Evolutionary conservation across 2,329 filamentous ascomycete species (phyloP), one percentile per base, ranked within the genome.

Genomic region (Alternaria sp.): DNA sequence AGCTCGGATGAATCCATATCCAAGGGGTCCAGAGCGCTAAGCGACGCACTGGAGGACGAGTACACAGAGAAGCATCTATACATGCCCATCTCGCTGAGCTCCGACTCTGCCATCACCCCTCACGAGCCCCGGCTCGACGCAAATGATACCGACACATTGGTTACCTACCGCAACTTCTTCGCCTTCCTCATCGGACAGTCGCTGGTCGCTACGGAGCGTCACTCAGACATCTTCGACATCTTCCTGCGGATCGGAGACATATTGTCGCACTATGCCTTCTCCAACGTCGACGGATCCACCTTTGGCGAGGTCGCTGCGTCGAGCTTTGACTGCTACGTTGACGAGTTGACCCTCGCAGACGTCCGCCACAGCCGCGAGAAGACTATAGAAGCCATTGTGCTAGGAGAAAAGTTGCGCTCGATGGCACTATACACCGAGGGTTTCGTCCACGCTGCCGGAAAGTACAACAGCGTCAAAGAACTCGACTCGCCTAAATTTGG

Each of bases 371-470:
- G 92, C 76, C 87, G 91, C 25, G 93, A 97, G 75, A 96, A 96
- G 84, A 97, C 92, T 0, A 85, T 98, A 23, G 93, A 98, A 80
- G 92, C 90, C 0, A 86, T 98, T 50, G 87, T 98, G n/a, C 84
- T 99, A 11, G 94, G 92, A 60, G 95, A 99, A 81, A 88, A 88
- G 41, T 92, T 98, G 89, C 90, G 90, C 61, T 97, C 88, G 51
- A 88, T 90, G 72, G 86, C 90, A 8, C 86, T 99, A 3, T 98
- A 97, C 81, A 93, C 92, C 62, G 94, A 97, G 79, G 93, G 93
- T 0, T 98, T 97, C 74, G 89, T 94, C 6, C 96, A 98, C 78
- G 93, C 90, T 0, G 93, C 92, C 10, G 96, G 95, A 54, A 96
- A 96, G 79, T 93, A 87, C 66, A 85, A 95, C 63, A 87, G 92